Evolutionary conservation across 176 grass and related monocot species (phyloP), one percentile per base, ranked within the genome.

Genomic region (Zea luxurians): DNA sequence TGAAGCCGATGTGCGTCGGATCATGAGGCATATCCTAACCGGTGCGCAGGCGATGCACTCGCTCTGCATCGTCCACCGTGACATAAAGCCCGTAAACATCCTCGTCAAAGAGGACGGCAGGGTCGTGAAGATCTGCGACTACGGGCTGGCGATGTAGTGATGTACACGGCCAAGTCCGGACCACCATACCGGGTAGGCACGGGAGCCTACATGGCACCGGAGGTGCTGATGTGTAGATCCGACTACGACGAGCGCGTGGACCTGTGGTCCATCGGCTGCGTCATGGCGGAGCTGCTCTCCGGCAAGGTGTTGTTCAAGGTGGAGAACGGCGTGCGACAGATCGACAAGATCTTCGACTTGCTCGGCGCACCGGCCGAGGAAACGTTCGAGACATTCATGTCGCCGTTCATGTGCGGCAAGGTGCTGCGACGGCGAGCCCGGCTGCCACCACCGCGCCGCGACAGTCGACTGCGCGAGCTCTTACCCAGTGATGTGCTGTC

Each of bases 41-140:
- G 68, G 21, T 27, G 47, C 68, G 46, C 21, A 36, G 68, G 68
- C 47, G 46, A 71, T 71, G 68, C 68, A 50, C 68, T 27, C 68
- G 68, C 68, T 12, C 46, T 7, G 68, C 46, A 37, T 71, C 44
- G 16, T 71, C 11, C 89, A 91, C 71, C 69, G 89, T 44, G 77
- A 87, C 82, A 83, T 84, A 65, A 91, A 86, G 59, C 16, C 63
- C 1, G 0, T 3, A 10, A 90, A 90, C 75, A 34, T 84, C 37
- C 59, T 91, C 60, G 78, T 88, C 62, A 2, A 3, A 8, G 46
- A 70, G 45, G 45, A 35, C 53, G 46, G 44, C 48, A 34, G 7
- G 34, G 48, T 37, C 34, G 68, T 88, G 16, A 91, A 88, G 74
- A 52, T 71, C 69, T 71, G 69, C 69, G 69, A 52, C 69, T 71